Evolutionary conservation across 2,329 filamentous ascomycete genomes (phyloP), one percentile per base, ranked within the genome.

Genomic region (Colletotrichum sp.): DNA sequence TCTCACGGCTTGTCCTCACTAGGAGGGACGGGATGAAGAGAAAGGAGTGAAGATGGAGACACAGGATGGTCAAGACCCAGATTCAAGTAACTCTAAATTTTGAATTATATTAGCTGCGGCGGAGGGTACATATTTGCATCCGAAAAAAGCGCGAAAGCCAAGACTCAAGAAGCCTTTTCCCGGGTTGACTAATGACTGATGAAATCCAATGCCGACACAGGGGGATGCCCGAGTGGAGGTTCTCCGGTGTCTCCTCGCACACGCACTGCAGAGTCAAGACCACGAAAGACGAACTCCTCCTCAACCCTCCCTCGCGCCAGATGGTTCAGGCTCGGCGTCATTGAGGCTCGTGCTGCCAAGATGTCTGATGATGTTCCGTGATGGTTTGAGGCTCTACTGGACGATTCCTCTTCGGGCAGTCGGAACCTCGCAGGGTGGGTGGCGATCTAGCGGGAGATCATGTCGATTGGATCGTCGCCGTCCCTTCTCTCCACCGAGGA

Each of bases 351-450:
- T 65, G 69, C 39, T 36, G 70, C 74, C 70, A 76, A 73, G 70
- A 16, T 69, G 74, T 76, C 74, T 76, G 74, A 65, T 60, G 34
- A n/a, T 76, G 74, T 76, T 76, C 74, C 74, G 74, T 65, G 70
- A 76, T 30, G 59, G 74, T 76, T 76, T 76, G 70, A 76, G 70
- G 74, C 74, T 76, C 70, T 30, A 65, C 21, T 30, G n/a, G 34
- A 64, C 70, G 74, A 76, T 76, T 69, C 73, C 64, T 32, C 24
- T 73, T 76, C 49, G 44, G 73, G 65, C 62, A 65, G 44, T 18
- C 70, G 26, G 49, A 59, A 34, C 6, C 44, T 69, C 44, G 32
- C 44, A 59, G 63, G 69, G 32, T 64, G 44, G 70, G 73, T 24
- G 70, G 34, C 64, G 74, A 76, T 76, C 70, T 73, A 36, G 74